A percentile compares a stretch with the other conserved stretches of the same genome.
phyloP scores from a whole-genome alignment of 768 basidiomycete genomes.

The Roridomyces roridus region DNA sequence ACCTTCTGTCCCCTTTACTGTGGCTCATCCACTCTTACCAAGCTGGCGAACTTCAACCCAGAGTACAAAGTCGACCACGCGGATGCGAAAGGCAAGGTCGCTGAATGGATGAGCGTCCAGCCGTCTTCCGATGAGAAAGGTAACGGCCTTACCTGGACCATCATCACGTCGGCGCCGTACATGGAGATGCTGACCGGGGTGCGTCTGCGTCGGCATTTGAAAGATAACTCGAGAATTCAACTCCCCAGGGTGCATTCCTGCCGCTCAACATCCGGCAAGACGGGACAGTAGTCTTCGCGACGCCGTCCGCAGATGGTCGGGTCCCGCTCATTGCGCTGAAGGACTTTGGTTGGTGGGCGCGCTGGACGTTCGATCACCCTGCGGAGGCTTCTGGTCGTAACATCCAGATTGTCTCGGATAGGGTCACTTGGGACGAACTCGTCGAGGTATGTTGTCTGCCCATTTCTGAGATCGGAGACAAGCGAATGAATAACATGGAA shows the following conservation, averaged over 20 bases:
- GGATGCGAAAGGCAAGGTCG: constrained; percentile 47
- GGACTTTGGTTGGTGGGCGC: constrained; percentile 46
- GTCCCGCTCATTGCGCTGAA: constrained; percentile 43
- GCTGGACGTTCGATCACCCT: constrained; percentile 43
- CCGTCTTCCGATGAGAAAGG: constrained; percentile 35
- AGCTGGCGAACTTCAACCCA: constrained; percentile 29
- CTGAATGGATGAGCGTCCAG: constrained; percentile 43
- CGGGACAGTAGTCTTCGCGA: constrained; percentile 45
- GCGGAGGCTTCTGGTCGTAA: constrained; percentile 40
- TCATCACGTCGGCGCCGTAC: constrained; percentile 44
- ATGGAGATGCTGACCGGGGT: constrained; percentile 46
- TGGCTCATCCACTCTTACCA: too few species aligned
- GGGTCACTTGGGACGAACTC: constrained; percentile 41
- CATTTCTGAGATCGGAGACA: too few species aligned
- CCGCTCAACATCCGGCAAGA: constrained; percentile 42
- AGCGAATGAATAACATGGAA: too few species aligned
- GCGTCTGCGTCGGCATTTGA: constrained; percentile 13
- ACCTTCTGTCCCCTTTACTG: neutral
- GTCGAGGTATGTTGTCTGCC: too few species aligned
- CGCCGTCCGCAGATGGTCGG: constrained; percentile 39
- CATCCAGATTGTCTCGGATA: constrained; percentile 40
- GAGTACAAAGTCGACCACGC: constrained; percentile 44
- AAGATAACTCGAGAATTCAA: neutral
- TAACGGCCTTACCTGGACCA: constrained; percentile 39
- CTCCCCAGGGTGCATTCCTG: constrained; percentile 35